Percentiles rank a stretch among this genome's conserved stretches.
phyloP scores from a whole-genome alignment of 2,329 filamentous ascomycete species.

The Sclerotinia minor region DNA sequence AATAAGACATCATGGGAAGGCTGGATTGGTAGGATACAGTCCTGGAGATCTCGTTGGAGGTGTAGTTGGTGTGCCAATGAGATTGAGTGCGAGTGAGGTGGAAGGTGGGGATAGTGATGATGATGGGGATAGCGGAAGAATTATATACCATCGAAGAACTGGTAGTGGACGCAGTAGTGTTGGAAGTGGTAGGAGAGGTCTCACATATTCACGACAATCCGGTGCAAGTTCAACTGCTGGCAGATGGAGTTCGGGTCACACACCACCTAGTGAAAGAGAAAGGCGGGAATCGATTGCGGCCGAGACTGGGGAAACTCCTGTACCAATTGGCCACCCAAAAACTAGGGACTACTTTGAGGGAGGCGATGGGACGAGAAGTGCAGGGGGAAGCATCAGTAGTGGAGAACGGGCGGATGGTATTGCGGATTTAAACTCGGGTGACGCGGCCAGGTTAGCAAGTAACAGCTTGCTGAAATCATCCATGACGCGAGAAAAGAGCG shows the following conservation, averaged over 20 bases:
- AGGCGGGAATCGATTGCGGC: constrained; percentile 35
- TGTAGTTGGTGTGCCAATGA: constrained; percentile 79
- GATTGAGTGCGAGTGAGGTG: constrained; percentile 92
- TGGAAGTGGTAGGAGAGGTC: constrained; percentile 44
- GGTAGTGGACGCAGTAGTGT: constrained; percentile 71
- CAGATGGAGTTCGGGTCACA: constrained; percentile 48
- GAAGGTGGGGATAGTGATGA: constrained; percentile 84
- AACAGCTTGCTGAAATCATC: constrained; percentile 60
- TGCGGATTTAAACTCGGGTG: constrained; percentile 50
- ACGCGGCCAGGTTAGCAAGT: constrained; percentile 53
- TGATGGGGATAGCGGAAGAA: constrained; percentile 55
- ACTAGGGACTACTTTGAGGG: constrained; percentile 36
- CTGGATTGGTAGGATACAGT: constrained; percentile 73
- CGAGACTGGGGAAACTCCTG: constrained; percentile 37
- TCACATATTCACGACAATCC: constrained; percentile 45
- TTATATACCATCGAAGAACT: constrained; percentile 63
- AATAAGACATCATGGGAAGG: constrained; percentile 84
- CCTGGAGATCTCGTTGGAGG: constrained; percentile 68
- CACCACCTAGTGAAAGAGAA: constrained; percentile 45
- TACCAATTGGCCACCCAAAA: constrained; percentile 28
- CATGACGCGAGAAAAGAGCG: constrained; percentile 63
- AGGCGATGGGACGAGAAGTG: constrained; percentile 37
- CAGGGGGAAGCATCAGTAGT: constrained; percentile 39
- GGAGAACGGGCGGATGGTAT: constrained; percentile 60
- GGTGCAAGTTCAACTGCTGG: constrained; percentile 37